Percentiles rank a stretch among this genome's conserved stretches.
Evolutionary conservation across 2,329 filamentous ascomycete genomes (phyloP).

Genomic region (Trichoderma polysporum): DNA sequence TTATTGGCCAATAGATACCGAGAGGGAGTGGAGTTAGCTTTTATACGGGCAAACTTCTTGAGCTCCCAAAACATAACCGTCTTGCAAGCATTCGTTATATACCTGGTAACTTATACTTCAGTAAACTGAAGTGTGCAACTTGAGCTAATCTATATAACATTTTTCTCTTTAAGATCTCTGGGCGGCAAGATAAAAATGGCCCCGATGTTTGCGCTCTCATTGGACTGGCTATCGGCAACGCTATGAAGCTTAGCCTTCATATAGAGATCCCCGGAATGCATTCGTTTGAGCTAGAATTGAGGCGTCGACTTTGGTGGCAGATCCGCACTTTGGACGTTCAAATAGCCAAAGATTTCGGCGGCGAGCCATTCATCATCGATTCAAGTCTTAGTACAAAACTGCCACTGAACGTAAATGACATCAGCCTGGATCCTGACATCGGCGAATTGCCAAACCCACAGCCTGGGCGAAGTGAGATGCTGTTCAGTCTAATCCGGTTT

Average conservation of each 20-base stretch:
- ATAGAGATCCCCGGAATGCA: constrained; percentile 35
- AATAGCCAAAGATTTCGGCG: constrained; percentile 54
- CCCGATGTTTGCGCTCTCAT: constrained; percentile 20
- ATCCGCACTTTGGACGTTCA: constrained; percentile 49
- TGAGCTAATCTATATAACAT: neutral
- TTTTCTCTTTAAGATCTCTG: neutral
- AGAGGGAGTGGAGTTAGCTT: neutral
- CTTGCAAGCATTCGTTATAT: constrained; percentile 24
- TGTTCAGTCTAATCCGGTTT: constrained; percentile 23
- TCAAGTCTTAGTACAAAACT: neutral
- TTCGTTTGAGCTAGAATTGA: constrained; percentile 53
- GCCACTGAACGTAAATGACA: constrained; percentile 14
- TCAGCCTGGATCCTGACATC: neutral
- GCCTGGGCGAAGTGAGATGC: constrained; percentile 20
- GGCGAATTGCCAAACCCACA: neutral
- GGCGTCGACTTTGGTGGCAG: constrained; percentile 55
- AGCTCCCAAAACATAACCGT: constrained; percentile 20
- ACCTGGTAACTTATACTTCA: constrained; percentile 16
- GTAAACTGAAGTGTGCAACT: too few relatives aligned
- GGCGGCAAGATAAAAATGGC: constrained; percentile 13
- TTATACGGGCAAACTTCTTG: constrained; percentile 18
- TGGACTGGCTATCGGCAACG: constrained; percentile 23
- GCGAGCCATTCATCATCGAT: constrained; percentile 22
- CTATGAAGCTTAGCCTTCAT: constrained; percentile 28
- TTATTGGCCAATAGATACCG: neutral